Evolutionary conservation across 2,329 filamentous ascomycete species (phyloP), one percentile per base, ranked within the genome.

Genomic region (Didymosphaeria variabile): DNA sequence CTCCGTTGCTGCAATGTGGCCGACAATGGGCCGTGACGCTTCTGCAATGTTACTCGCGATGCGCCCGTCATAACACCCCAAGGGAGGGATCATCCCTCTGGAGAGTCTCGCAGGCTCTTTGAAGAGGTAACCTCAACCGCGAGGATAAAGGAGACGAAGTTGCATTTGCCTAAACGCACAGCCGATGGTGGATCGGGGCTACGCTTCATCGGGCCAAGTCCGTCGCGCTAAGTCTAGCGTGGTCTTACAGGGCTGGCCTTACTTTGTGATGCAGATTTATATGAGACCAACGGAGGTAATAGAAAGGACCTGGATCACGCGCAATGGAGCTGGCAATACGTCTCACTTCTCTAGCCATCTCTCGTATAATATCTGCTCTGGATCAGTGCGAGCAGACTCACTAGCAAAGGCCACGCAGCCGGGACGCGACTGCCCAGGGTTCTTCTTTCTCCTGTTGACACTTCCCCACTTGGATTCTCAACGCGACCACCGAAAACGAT

Each of bases 391-490:
- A 23, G 29, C 29, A 19, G n/a, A 5, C 34, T 21, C 34, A 38
- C 29, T 21, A 42, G 34, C 34, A 53, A 40, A 34, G 19, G 34
- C 36, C 34, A 29, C 34, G 21, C 21, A 19, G 23, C 12, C 9
- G 34, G 21, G 50, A 31, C 50, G 50, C 50, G 19, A 19, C 52
- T 55, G 26, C 52, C 26, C 42, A 45, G 42, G 42, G 42, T 45
- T 45, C 42, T 45, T 45, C 19, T n/a, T 34, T 44, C 50, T 53
- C 50, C 13, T 29, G 36, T 55, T 44, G 52, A 32, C 26, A 36
- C 51, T 19, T 55, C 52, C 52, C 38, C 52, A 44, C 52, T 55
- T 55, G 26, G 34, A 42, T 45, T 45, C 52, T 26, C 52, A 55
- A 55, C 52, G 52, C 52, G 32, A 55, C 52, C 52, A 32, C 52